phyloP scores from a whole-genome alignment of 768 basidiomycete genomes.

The Mycena filopes region DNA sequence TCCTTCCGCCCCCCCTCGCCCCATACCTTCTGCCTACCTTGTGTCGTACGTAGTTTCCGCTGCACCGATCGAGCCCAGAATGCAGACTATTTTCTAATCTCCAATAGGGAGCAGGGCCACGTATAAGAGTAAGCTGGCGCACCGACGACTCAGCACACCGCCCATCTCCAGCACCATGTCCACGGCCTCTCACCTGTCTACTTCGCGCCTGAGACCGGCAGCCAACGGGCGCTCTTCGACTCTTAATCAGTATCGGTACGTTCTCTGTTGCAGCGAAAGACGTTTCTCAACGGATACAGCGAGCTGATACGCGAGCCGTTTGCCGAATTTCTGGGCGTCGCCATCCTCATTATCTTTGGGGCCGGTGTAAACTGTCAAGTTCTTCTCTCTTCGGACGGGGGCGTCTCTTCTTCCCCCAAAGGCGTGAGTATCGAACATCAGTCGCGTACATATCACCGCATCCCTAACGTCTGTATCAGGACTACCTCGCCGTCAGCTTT shows the following conservation, averaged over 20 bases:
- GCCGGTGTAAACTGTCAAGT: slow-evolving; percentile 56
- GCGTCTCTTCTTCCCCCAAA: slow-evolving; percentile 50
- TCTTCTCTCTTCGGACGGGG: slow-evolving; percentile 47
- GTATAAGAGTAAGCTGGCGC: slow-evolving; percentile 1
- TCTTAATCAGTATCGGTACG: slow-evolving; percentile 8
- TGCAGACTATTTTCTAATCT: not conserved
- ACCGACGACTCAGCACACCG: not conserved
- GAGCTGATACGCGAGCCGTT: slow-evolving; percentile 28
- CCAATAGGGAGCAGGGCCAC: not conserved
- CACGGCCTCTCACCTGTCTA: slow-evolving; percentile 7
- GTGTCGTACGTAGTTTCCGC: not conserved
- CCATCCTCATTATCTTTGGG: slow-evolving; percentile 58
- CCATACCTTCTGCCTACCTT: slow-evolving; percentile 8
- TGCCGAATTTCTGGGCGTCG: slow-evolving; percentile 52
- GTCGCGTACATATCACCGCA: not conserved
- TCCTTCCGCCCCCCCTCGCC: slow-evolving; percentile 2
- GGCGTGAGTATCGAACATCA: slow-evolving; percentile 44
- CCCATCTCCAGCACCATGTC: slow-evolving; percentile 14
- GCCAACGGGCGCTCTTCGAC: not conserved
- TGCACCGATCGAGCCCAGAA: not conserved
- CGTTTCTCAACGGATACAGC: too few relatives aligned
- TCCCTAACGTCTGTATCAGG: slow-evolving; percentile 38
- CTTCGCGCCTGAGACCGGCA: not conserved
- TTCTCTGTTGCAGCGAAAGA: not conserved
- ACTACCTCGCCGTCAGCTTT: slow-evolving; percentile 46